Evolutionary conservation across 768 basidiomycete genomes (phyloP).

Genomic region (Serendipita sp.): DNA sequence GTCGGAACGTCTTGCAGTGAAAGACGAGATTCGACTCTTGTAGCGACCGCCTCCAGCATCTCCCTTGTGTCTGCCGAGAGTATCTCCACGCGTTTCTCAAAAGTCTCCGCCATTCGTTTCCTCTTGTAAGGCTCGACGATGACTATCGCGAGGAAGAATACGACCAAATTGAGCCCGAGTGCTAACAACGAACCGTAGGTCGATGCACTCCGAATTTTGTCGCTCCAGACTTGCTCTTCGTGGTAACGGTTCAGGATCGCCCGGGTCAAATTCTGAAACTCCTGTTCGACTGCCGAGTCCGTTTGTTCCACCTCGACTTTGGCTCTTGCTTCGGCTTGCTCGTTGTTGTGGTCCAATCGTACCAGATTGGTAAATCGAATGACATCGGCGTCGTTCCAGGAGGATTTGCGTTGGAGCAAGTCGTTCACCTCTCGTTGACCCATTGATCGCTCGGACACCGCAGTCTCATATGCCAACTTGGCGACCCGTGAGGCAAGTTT

Average conservation of each 20-base stretch:
- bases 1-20: not conserved
- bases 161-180: slow-evolving; percentile 70
- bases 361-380: slow-evolving; percentile 77
- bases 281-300: slow-evolving; percentile 70
- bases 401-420: slow-evolving; percentile 79
- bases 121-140: slow-evolving; percentile 97
- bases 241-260: slow-evolving; percentile 77
- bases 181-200: slow-evolving; percentile 84
- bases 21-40: not conserved
- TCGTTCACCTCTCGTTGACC: slow-evolving; percentile 75
- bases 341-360: slow-evolving; percentile 72
- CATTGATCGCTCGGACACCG: slow-evolving; percentile 61
- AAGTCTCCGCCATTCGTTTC: slow-evolving; percentile 64
- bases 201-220: slow-evolving; percentile 90
- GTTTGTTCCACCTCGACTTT: slow-evolving; percentile 49
- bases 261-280: slow-evolving; percentile 76
- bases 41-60: slow-evolving; percentile 10
- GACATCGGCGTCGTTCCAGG: slow-evolving; percentile 86
- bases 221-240: slow-evolving; percentile 98
- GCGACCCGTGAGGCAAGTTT: slow-evolving; percentile 52
- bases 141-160: slow-evolving; percentile 79
- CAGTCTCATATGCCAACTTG: slow-evolving; percentile 59
- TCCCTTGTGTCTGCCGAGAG: slow-evolving; percentile 33
- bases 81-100: slow-evolving; percentile 63
- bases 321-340: slow-evolving; percentile 57